Base-by-base conservation (phyloP, 345 rosid species). In the Lagerstroemia speciosa region DNA sequence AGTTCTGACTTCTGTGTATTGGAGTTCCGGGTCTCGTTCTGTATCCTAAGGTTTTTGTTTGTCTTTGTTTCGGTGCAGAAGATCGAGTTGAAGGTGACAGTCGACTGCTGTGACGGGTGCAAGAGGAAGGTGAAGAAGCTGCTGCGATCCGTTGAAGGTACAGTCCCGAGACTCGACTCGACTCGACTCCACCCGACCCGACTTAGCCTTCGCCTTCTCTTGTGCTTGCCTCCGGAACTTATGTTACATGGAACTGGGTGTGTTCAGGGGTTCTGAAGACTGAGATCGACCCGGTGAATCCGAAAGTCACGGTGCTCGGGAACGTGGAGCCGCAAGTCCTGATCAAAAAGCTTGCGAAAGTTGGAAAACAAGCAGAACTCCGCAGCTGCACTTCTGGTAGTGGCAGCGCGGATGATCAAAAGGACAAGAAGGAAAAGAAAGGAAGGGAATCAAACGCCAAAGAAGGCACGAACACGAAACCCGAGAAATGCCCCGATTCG, bases 81-180 rank as follows among this genome's bases (percentile, higher is more conserved):
- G 82, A 77, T 82, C 63, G 86, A 86, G 63, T 69, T 86, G 74
- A 86, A 76, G 75, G 90, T 84, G 14, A 70, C 78, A 38, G 81
- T 83, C 22, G 77, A 75, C 76, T 86, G 90, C 80, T 86, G 90
- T 29, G 90, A 83, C 57, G 90, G 88, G 27, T 86, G 90, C 82
- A 86, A 83, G 80, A 83, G 73, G 79, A 86, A 82, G 69, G 90
- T 86, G 24, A 86, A 74, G 76, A 86, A 83, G 81, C 71, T 67
- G 3, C 67, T 86, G 50, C 86, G 65, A 64, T 64, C 77, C 1
- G 67, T 84, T 30, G 86, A 86, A 80, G 90, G 90, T 69, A 69
- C 46, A 30, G 27, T 10, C n/a, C 5, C n/a, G n/a, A 8, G 26
- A 63, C 64, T 1, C 66, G 41, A 53, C 40, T 20, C 26, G 57